These are phyloP conservation scores for Aspergillus arachidicola DNA, from an alignment of 2,329 filamentous ascomycete genomes.

Conservation along the genomic window DNA sequence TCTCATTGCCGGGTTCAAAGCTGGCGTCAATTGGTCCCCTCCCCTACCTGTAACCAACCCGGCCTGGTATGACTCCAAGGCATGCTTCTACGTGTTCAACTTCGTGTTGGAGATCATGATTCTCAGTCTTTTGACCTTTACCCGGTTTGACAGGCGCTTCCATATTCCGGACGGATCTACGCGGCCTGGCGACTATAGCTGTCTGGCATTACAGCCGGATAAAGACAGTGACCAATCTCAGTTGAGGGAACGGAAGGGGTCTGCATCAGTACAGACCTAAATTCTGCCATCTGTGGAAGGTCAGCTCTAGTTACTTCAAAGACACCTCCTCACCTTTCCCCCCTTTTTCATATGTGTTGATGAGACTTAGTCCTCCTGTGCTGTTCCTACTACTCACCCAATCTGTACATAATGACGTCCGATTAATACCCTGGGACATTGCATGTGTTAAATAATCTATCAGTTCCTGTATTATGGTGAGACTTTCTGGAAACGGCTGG, in stretches of 20 bases:
- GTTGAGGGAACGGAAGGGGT: neutral
- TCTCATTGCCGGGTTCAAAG: slow-evolving; percentile 70
- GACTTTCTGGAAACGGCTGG: neutral
- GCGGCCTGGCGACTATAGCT: slow-evolving; percentile 39
- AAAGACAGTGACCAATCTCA: slow-evolving; percentile 39
- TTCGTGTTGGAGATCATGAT: slow-evolving; percentile 74
- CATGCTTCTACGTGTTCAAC: slow-evolving; percentile 79
- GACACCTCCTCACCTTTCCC: neutral
- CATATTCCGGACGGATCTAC: slow-evolving; percentile 67
- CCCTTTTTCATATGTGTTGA: neutral
- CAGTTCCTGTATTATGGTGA: accelerated
- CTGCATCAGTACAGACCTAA: neutral
- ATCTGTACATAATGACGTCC: neutral
- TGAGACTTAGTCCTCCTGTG: neutral
- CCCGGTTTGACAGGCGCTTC: slow-evolving; percentile 75
- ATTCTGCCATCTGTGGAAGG: neutral
- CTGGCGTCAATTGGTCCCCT: slow-evolving; percentile 59
- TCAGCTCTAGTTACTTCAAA: neutral
- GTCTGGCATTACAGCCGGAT: neutral
- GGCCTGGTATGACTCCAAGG: slow-evolving; percentile 71
- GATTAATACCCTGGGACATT: neutral
- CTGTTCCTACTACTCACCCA: too few relatives aligned
- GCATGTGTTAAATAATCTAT: neutral
- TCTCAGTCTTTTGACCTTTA: slow-evolving; percentile 66
- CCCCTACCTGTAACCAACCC: slow-evolving; percentile 55